A percentile compares a stretch with the other conserved stretches of the same genome.
Conservation (phyloP, 768 basidiomycete genomes). For the Albatrellus ellisii region DNA sequence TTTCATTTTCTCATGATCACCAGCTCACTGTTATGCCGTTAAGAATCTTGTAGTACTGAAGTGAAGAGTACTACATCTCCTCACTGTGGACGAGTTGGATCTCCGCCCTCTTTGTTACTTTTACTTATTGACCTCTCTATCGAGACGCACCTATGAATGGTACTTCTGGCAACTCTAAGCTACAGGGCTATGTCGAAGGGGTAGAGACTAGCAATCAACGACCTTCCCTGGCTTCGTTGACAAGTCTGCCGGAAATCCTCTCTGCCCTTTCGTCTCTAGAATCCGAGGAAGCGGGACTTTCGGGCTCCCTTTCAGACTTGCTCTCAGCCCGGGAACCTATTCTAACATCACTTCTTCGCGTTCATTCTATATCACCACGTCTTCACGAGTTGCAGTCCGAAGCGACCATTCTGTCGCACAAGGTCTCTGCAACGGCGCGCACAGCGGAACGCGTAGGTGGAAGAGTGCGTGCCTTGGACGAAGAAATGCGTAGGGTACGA, state of each 20-base stretch:
- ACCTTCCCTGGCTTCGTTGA: constrained; percentile 27
- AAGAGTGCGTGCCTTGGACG: constrained; percentile 77
- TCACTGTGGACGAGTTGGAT: too few species aligned
- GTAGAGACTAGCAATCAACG: too few species aligned
- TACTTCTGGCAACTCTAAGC: too few species aligned
- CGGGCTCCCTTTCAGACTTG: constrained; percentile 55
- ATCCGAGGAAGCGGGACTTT: constrained; percentile 65
- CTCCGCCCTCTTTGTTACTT: too few species aligned
- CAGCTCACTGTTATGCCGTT: too few species aligned
- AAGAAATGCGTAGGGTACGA: constrained; percentile 83
- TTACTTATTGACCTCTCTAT: too few species aligned
- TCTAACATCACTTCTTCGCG: constrained; percentile 40
- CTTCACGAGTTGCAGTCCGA: constrained; percentile 53
- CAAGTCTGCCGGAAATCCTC: constrained; percentile 54
- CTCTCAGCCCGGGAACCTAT: constrained; percentile 61
- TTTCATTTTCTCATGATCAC: too few species aligned
- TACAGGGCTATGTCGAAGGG: too few species aligned
- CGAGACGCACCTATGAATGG: too few species aligned
- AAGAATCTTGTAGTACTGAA: too few species aligned
- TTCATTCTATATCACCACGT: constrained; percentile 45
- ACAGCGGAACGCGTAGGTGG: constrained; percentile 88
- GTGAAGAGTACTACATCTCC: too few species aligned
- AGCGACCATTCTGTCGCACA: constrained; percentile 36
- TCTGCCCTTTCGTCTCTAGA: constrained; percentile 65
- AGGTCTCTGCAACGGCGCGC: constrained; percentile 58